Evolutionary conservation across 805 yeast species (phyloP).

Genomic region (Candida adriatica): DNA sequence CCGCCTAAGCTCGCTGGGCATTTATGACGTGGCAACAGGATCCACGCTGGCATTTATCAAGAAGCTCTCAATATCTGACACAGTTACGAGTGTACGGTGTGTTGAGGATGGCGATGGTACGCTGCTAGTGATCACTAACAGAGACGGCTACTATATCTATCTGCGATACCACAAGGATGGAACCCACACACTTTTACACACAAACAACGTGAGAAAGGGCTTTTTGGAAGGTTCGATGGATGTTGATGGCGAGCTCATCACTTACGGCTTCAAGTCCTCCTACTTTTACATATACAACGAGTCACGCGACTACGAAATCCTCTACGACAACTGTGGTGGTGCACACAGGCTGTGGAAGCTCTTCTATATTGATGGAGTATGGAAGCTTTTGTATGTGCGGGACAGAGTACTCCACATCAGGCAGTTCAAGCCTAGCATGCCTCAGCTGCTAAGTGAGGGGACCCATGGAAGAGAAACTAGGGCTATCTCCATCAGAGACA

Average conservation of each 20-base stretch:
- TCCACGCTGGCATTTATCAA: conserved; percentile 27
- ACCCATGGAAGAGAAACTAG: conserved; percentile 92
- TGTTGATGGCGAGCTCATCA: conserved; percentile 39
- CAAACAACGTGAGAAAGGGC: conserved; percentile 66
- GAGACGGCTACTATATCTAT: conserved; percentile 60
- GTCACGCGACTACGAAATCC: conserved; percentile 61
- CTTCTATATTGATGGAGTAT: conserved; percentile 23
- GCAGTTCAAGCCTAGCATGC: conserved; percentile 21
- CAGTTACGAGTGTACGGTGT: conserved; percentile 49
- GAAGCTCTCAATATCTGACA: conserved; percentile 58
- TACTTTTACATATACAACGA: conserved; percentile 80
- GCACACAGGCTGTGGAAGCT: conserved; percentile 82
- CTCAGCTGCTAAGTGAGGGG: conserved; percentile 45
- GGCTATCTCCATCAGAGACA: conserved; percentile 51
- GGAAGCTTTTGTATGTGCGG: conserved; percentile 52
- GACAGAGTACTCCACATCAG: conserved; percentile 42
- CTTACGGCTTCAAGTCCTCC: conserved; percentile 81
- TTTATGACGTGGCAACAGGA: conserved; percentile 36
- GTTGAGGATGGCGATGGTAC: conserved; percentile 26
- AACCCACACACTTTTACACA: conserved; percentile 32
- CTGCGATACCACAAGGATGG: conserved; percentile 23
- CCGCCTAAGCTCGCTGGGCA: conserved; percentile 57
- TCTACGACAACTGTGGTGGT: conserved; percentile 80
- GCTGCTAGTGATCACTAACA: conserved; percentile 41
- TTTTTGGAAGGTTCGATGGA: conserved; percentile 69